These are phyloP conservation scores for Stereocaulon alpinum DNA, from an alignment of 495 filamentous ascomycete genomes.

Conservation along the genomic window DNA sequence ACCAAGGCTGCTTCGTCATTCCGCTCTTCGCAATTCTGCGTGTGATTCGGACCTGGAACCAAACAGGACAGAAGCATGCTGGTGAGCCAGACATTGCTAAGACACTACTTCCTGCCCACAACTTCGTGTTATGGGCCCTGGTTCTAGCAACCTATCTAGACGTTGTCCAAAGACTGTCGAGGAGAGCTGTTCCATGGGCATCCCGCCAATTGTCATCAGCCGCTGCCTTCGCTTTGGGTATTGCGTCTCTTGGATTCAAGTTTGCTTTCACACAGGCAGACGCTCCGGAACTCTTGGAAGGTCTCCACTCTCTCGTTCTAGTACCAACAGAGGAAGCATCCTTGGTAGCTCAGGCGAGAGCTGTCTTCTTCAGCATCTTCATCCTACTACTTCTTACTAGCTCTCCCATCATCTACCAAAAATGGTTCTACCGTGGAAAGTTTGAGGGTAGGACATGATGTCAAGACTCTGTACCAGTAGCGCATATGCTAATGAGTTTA, in stretches of 20 bases:
- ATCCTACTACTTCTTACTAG: slow-evolving; percentile 32
- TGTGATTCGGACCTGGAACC: slow-evolving; percentile 74
- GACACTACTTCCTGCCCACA: slow-evolving; percentile 50
- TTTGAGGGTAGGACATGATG: neutral
- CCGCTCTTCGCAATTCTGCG: slow-evolving; percentile 43
- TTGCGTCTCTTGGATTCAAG: slow-evolving; percentile 70
- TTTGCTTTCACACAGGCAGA: slow-evolving; percentile 71
- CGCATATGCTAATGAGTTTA: neutral
- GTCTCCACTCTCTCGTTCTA: slow-evolving; percentile 35
- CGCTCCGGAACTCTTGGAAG: slow-evolving; percentile 67
- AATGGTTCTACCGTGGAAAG: neutral
- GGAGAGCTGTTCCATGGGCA: slow-evolving; percentile 23
- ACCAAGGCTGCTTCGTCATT: neutral
- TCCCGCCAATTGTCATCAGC: slow-evolving; percentile 12
- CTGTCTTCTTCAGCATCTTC: slow-evolving; percentile 44
- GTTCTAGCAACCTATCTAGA: slow-evolving; percentile 58
- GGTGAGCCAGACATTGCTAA: slow-evolving; percentile 78
- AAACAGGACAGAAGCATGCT: slow-evolving; percentile 90
- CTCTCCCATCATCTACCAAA: slow-evolving; percentile 14
- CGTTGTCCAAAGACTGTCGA: slow-evolving; percentile 29
- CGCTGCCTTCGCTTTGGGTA: slow-evolving; percentile 15
- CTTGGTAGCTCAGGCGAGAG: slow-evolving; percentile 41
- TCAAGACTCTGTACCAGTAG: neutral
- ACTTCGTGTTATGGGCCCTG: slow-evolving; percentile 61
- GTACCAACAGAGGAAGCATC: slow-evolving; percentile 34